These are phyloP conservation scores for Pelargonium nanum DNA, from an alignment of 345 rosid species.

Conservation along the genomic window DNA sequence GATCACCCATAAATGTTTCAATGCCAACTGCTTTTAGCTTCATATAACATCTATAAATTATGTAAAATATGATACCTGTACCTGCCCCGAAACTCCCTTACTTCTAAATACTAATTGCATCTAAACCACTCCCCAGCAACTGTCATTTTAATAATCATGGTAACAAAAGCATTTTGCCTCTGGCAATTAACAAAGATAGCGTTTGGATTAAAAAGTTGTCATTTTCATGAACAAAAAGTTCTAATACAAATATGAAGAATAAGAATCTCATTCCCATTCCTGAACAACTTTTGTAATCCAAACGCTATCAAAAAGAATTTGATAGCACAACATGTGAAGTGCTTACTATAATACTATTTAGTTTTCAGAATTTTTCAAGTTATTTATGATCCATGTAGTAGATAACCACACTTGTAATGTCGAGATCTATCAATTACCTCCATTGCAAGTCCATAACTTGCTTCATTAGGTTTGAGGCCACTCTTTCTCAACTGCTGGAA, in stretches of 20 bases:
- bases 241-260: too few relatives aligned
- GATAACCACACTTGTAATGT: background rate
- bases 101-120: background rate
- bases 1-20: background rate
- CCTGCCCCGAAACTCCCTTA: background rate
- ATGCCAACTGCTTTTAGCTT: background rate
- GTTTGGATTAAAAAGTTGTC: constrained; percentile 3
- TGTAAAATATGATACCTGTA: background rate
- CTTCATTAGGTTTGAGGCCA: constrained; percentile 79
- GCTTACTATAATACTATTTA: background rate
- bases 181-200: background rate
- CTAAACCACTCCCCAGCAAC: background rate
- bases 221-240: background rate
- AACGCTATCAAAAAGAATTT: background rate
- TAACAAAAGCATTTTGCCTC: background rate
- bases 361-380: background rate
- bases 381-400: background rate
- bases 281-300: too few relatives aligned
- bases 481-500: constrained; percentile 69
- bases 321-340: too few relatives aligned
- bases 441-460: constrained; percentile 95
- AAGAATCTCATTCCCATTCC: too few relatives aligned
- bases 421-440: constrained; percentile 48
- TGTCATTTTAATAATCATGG: background rate
- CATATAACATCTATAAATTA: too few relatives aligned